Base-by-base conservation (phyloP, 1,284 basidiomycete genomes). In the Ceratobasidium sp. region DNA sequence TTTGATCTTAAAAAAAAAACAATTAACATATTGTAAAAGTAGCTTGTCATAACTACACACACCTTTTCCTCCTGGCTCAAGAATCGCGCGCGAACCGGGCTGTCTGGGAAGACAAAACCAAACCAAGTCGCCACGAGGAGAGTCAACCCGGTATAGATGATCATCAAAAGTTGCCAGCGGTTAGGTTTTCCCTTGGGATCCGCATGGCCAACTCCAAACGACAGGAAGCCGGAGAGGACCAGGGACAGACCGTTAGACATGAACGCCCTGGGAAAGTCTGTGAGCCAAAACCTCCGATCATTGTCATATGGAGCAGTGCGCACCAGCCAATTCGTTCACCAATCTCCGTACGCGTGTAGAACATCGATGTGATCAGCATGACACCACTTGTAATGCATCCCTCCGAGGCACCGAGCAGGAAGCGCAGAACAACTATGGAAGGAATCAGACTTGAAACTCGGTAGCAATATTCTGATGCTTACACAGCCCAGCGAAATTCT, bases 321-420 rank as follows among this genome's bases (percentile, higher is more conserved):
- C 75, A 80, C 76, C 79, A 80, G 9, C 80, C 81, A 36, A 83
- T 77, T 9, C 82, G 79, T 59, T 80, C 79, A 1, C 79, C 80
- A 53, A 83, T 82, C 75, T 83, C 81, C 5, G 77, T 77, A 24
- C 80, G 80, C 0, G 78, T 80, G 75, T 82, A 83, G 75, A 80
- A 82, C 75, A 80, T 81, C 27, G 78, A 78, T 24, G 80, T 78
- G 44, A 81, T 73, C 9, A 80, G 76, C 79, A 83, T 81, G 8
- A 83, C 76, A 48, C 77, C 77, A 8, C 77, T 73, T 0, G 79
- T 80, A 53, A 82, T 80, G 59, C 80, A 80, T 5, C 80, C 79
- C 56, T 83, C 82, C 2, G 78, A 79, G 14, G 79, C 78, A 6
- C 82, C 82, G 15, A 83, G 78, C 1, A 83, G 75, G 74, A 83